Evolutionary conservation across 148 eudicot species (phyloP).

Genomic region (Silene conica): DNA sequence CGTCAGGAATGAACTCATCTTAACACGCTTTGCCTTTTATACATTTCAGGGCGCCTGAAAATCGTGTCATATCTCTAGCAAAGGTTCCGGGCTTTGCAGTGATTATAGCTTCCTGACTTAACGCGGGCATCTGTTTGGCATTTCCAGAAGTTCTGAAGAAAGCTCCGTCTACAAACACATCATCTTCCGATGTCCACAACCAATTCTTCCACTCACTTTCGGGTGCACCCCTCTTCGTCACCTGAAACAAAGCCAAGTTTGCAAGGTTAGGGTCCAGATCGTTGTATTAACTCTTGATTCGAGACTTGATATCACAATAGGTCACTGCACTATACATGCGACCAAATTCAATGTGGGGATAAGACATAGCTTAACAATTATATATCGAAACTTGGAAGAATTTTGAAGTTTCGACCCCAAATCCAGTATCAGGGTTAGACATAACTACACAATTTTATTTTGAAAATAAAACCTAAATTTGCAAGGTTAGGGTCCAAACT

Average conservation of each 20-base stretch:
- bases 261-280: background rate
- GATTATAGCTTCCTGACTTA: slow-evolving; percentile 23
- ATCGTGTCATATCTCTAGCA: slow-evolving; percentile 34
- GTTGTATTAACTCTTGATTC: background rate
- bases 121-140: background rate
- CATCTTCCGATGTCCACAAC: slow-evolving; percentile 49
- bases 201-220: slow-evolving; percentile 48
- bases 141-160: slow-evolving; percentile 40
- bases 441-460: too few species aligned
- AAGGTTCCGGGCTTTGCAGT: slow-evolving; percentile 36
- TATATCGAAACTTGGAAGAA: too few species aligned
- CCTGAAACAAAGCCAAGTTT: slow-evolving; percentile 20
- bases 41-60: slow-evolving; percentile 42
- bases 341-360: too few species aligned
- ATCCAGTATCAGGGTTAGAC: background rate
- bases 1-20: background rate
- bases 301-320: background rate
- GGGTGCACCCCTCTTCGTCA: slow-evolving; percentile 47
- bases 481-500: too few species aligned
- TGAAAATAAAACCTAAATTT: too few species aligned
- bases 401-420: too few species aligned
- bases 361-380: too few species aligned
- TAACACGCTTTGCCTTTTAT: slow-evolving; percentile 26
- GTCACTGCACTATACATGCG: too few species aligned
- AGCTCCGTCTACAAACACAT: slow-evolving; percentile 44